Evolutionary conservation across 2,329 filamentous ascomycete genomes (phyloP).

Genomic region (Pyrenophora teres): DNA sequence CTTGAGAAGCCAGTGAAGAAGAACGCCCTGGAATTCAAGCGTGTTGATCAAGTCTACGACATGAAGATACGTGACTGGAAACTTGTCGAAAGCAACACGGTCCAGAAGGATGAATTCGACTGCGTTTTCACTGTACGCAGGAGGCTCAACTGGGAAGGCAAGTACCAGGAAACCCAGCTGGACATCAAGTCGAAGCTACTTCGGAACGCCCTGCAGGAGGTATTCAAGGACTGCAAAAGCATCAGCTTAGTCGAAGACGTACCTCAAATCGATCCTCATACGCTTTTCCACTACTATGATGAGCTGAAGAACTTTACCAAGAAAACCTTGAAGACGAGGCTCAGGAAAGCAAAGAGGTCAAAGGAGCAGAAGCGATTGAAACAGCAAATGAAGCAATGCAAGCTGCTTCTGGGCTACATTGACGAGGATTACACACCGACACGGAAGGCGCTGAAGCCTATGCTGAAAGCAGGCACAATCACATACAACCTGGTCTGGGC

Average conservation of each 20-base stretch:
- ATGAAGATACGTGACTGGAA: slow-evolving; percentile 60
- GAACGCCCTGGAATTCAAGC: slow-evolving; percentile 65
- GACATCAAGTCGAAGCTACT: slow-evolving; percentile 85
- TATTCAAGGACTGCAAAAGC: slow-evolving; percentile 77
- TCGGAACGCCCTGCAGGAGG: slow-evolving; percentile 69
- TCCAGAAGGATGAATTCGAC: slow-evolving; percentile 72
- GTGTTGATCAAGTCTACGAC: slow-evolving; percentile 67
- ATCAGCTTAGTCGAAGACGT: slow-evolving; percentile 80
- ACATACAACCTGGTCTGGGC: slow-evolving; percentile 90
- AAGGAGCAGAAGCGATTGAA: slow-evolving; percentile 64
- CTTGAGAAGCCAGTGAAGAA: slow-evolving; percentile 37
- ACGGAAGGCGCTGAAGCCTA: slow-evolving; percentile 79
- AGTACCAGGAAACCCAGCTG: slow-evolving; percentile 73
- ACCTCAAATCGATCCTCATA: slow-evolving; percentile 62
- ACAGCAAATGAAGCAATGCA: slow-evolving; percentile 67
- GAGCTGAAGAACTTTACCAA: slow-evolving; percentile 67
- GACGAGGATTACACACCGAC: slow-evolving; percentile 78
- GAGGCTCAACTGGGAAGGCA: slow-evolving; percentile 83
- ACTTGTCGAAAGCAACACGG: slow-evolving; percentile 68
- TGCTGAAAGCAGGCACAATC: slow-evolving; percentile 81
- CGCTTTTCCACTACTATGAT: slow-evolving; percentile 69
- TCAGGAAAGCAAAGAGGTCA: slow-evolving; percentile 64
- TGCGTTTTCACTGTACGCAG: slow-evolving; percentile 80
- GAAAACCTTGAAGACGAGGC: slow-evolving; percentile 66
- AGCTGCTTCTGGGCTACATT: slow-evolving; percentile 75